Evolutionary conservation across 2,329 filamentous ascomycete species (phyloP).

Genomic region (Calycina herbarum): DNA sequence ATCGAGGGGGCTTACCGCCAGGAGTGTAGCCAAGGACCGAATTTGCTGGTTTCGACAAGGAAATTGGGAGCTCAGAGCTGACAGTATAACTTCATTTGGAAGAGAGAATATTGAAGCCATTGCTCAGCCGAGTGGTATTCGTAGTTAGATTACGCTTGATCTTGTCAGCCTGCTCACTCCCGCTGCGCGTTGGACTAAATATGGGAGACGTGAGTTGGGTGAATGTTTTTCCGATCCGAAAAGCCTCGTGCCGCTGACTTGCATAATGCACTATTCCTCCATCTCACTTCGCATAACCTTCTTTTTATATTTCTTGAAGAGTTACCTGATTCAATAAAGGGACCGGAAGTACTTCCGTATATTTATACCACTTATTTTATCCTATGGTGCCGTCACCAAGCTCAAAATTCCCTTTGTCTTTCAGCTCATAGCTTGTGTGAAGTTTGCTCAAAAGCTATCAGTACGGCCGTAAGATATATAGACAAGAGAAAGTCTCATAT

Average conservation of each 20-base stretch:
- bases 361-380: not conserved
- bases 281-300: not conserved
- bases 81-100: constrained; percentile 52
- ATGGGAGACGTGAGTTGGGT: constrained; percentile 18
- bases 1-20: constrained; percentile 38
- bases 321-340: too few species aligned
- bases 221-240: not conserved
- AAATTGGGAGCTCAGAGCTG: constrained; percentile 49
- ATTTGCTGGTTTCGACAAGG: constrained; percentile 61
- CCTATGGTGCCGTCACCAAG: not conserved
- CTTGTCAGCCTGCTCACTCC: not conserved
- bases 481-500: too few species aligned
- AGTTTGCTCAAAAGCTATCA: not conserved
- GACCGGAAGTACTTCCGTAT: too few species aligned
- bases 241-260: constrained; percentile 13
- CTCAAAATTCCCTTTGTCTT: not conserved
- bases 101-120: constrained; percentile 50
- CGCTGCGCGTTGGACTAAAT: constrained; percentile 10
- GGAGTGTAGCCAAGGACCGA: constrained; percentile 55
- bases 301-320: not conserved
- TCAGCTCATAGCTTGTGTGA: not conserved
- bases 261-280: constrained; percentile 20
- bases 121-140: not conserved
- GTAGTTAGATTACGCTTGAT: not conserved
- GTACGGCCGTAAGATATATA: too few species aligned